These are phyloP conservation scores for Hymenoscyphus fraxineus DNA, from an alignment of 2,329 filamentous ascomycete genomes.

Conservation along the genomic window DNA sequence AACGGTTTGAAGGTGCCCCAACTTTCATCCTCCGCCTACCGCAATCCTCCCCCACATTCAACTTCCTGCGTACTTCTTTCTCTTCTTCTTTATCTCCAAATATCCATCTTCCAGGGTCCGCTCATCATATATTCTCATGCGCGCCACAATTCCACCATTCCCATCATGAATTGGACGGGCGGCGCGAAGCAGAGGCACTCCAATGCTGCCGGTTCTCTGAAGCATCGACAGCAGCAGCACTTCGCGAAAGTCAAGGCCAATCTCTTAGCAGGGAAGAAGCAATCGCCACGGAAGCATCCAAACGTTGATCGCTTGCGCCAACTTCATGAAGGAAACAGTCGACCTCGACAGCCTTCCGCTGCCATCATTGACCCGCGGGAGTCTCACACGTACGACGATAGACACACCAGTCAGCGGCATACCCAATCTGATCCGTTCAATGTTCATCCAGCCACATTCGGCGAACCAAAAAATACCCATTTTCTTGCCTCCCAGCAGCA, in stretches of 20 bases:
- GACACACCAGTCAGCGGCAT: not conserved
- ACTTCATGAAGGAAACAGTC: slow-evolving; percentile 9
- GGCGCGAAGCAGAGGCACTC: slow-evolving; percentile 43
- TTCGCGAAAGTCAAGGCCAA: slow-evolving; percentile 43
- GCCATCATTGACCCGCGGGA: not conserved
- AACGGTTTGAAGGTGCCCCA: not conserved
- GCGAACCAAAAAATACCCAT: not conserved
- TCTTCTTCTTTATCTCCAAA: not conserved
- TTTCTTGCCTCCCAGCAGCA: not conserved
- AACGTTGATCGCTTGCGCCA: slow-evolving; percentile 18
- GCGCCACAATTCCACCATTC: not conserved
- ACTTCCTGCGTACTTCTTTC: not conserved
- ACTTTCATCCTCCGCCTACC: not conserved
- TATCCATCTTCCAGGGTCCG: not conserved
- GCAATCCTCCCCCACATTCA: not conserved
- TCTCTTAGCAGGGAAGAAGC: slow-evolving; percentile 31
- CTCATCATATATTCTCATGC: not conserved
- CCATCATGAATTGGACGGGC: slow-evolving; percentile 49
- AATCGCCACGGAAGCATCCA: slow-evolving; percentile 30
- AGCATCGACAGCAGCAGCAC: slow-evolving; percentile 44
- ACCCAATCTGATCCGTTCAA: not conserved
- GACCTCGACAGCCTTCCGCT: not conserved
- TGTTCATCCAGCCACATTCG: not conserved
- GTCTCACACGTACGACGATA: not conserved
- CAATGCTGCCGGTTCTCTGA: slow-evolving; percentile 34